Conservation (phyloP, 2,329 filamentous ascomycete genomes). For the Neophaeococcomyces aloes region DNA sequence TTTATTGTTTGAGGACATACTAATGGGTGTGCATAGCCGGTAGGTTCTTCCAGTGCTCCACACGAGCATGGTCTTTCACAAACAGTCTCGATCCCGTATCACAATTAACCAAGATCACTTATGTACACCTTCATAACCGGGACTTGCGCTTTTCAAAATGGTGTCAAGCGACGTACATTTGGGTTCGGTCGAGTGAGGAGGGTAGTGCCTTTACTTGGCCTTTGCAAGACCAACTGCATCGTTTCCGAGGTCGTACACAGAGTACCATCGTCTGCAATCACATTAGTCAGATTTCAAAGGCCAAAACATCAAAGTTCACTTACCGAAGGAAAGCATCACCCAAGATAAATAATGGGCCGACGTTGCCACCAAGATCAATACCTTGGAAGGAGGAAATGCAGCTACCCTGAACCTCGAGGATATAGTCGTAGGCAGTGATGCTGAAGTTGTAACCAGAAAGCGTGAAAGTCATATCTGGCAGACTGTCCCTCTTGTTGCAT, state of each 20-base stretch:
- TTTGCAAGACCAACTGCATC: slow-evolving; percentile 79
- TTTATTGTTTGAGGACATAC: no score
- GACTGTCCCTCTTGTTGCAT: slow-evolving; percentile 67
- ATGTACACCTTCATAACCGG: no score
- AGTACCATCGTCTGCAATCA: slow-evolving; percentile 73
- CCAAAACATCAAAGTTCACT: slow-evolving; percentile 63
- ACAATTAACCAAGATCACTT: no score
- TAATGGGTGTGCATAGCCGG: no score
- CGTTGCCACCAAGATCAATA: slow-evolving; percentile 79
- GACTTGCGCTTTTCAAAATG: no score
- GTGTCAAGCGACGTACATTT: no score
- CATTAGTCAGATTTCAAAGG: slow-evolving; percentile 35
- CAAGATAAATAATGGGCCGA: slow-evolving; percentile 85
- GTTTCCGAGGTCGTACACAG: slow-evolving; percentile 89
- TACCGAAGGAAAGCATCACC: slow-evolving; percentile 62
- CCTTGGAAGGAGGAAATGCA: slow-evolving; percentile 98
- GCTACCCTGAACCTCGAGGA: slow-evolving; percentile 85
- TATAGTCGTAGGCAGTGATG: slow-evolving; percentile 82
- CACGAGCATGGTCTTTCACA: no score
- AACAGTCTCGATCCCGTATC: no score
- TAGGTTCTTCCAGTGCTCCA: no score
- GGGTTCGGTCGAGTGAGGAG: neutral
- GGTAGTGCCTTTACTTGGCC: slow-evolving; percentile 58
- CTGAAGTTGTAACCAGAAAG: slow-evolving; percentile 87
- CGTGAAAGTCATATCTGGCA: slow-evolving; percentile 86